Evolutionary conservation across 106 monocot species (phyloP), one percentile per base, ranked within the genome.

Genomic region (Dendrobium catenatum): DNA sequence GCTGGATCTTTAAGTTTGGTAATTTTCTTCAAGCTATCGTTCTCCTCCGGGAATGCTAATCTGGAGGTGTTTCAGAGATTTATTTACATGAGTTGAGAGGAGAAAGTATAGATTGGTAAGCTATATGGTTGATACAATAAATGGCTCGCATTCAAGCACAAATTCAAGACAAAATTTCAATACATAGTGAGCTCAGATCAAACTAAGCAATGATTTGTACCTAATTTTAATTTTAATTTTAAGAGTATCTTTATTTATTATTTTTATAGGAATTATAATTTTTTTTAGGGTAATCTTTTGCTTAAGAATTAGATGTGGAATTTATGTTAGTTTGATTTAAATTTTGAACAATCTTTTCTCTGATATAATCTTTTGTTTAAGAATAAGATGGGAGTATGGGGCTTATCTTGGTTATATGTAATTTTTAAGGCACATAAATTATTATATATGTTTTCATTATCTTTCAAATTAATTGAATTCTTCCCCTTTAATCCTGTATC

Each of bases 11-110:
- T 85, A 43, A 99, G 88, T 54, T 91, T 93, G 64, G 95, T 89
- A 61, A 99, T 99, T 89, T 99, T 99, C 86, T 93, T 99, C 78
- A 91, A 80, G 77, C 95, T 93, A 72, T 56, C 83, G 73, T 88
- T 99, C 24, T 95, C 82, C 66, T 99, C 99, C 15, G 93, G 93
- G 70, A 99, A 95, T 80, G 99, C 88, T 68, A 90, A 89, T 83
- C 99, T 99, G 87, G 18, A 86, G 31, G 27, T 13, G 48, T 49
- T 76, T 41, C 26, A 48, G 9, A 48, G 42, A 76, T 22, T 76
- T 24, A 46, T 26, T 46, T 48, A 13, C 18, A 76, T 40, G 10
- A 76, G 76, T 76, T 22, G 9, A 48, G 26, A 48, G 24, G 17
- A 74, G 7, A 49, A 74, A 44, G 41, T 43, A 74, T 44, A n/a